These are phyloP conservation scores for Leucosporidium creatinivorum DNA, from an alignment of 768 basidiomycete species.

Conservation along the genomic window DNA sequence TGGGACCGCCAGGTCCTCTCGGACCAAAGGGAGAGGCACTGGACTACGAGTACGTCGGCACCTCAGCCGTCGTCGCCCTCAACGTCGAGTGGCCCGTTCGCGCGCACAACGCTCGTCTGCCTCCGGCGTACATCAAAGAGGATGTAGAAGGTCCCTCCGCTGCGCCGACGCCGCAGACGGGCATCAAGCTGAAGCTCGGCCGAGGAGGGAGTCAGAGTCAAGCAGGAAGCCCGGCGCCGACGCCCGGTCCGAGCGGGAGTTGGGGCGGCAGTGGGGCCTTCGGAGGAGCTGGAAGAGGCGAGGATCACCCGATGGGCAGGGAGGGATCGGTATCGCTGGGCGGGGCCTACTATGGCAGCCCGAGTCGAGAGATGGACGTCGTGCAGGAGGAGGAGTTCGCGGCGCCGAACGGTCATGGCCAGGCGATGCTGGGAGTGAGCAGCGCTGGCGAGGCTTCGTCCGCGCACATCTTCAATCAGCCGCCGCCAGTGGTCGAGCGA, in stretches of 20 bases:
- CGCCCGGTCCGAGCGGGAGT: constrained; percentile 7
- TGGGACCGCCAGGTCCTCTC: constrained; percentile 36
- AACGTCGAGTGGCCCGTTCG: constrained; percentile 27
- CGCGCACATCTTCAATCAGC: no score
- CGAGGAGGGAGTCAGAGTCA: not conserved
- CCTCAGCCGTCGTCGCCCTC: constrained; percentile 14
- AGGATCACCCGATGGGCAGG: no score
- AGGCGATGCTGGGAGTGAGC: no score
- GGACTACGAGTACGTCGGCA: constrained; percentile 27
- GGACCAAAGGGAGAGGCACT: constrained; percentile 31
- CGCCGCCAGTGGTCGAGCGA: no score
- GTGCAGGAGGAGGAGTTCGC: no score
- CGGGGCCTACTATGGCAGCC: no score
- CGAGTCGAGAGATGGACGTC: no score
- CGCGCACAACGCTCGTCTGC: constrained; percentile 10
- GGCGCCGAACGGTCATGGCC: no score
- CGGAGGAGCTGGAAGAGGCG: no score
- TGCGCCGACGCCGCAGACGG: not conserved
- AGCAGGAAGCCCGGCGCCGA: constrained; percentile 7
- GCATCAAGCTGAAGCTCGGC: constrained; percentile 30
- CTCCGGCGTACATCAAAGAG: not conserved
- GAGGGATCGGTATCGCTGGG: no score
- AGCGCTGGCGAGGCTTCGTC: no score
- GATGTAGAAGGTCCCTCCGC: not conserved
- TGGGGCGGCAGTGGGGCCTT: not conserved